Evolutionary conservation across 2,329 filamentous ascomycete species (phyloP).

Genomic region (Neoascochyta sp.): DNA sequence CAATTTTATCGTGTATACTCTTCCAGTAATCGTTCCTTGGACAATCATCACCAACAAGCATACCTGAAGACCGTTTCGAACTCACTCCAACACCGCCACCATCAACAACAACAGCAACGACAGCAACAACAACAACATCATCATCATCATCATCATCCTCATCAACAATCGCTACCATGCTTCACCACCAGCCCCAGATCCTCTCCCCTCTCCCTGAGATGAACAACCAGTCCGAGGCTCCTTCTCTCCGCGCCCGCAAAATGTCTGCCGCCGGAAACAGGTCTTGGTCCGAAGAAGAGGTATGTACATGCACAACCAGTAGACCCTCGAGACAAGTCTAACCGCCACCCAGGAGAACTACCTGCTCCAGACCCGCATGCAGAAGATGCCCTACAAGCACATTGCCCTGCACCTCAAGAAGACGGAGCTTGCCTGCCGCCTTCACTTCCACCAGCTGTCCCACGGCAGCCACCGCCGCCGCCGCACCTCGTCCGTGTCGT

Average conservation of each 20-base stretch:
- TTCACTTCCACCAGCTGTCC: constrained; percentile 83
- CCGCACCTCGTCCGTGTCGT: constrained; percentile 67
- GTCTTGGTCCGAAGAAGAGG: constrained; percentile 84
- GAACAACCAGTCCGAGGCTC: constrained; percentile 27
- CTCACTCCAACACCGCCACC: constrained; percentile 41
- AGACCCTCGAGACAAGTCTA: constrained; percentile 19
- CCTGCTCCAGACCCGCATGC: constrained; percentile 75
- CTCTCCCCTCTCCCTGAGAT: constrained; percentile 39
- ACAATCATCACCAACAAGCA: constrained; percentile 31
- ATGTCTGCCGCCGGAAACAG: constrained; percentile 69
- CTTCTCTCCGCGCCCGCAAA: constrained; percentile 64
- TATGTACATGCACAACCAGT: constrained; percentile 39
- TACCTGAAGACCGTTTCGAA: constrained; percentile 18
- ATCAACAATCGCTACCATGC: constrained; percentile 21
- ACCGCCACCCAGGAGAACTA: constrained; percentile 74
- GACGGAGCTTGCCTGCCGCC: constrained; percentile 80
- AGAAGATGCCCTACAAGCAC: constrained; percentile 90
- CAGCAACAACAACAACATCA: constrained; percentile 33
- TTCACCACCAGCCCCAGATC: constrained; percentile 39
- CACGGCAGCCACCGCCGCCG: constrained; percentile 78
- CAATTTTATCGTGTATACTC: constrained; percentile 35
- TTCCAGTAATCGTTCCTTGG: constrained; percentile 43
- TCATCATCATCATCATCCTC: constrained; percentile 31
- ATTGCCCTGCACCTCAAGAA: constrained; percentile 82
- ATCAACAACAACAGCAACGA: constrained; percentile 1